Conservation (phyloP, 805 yeast genomes). For the Candida morakotiae region DNA sequence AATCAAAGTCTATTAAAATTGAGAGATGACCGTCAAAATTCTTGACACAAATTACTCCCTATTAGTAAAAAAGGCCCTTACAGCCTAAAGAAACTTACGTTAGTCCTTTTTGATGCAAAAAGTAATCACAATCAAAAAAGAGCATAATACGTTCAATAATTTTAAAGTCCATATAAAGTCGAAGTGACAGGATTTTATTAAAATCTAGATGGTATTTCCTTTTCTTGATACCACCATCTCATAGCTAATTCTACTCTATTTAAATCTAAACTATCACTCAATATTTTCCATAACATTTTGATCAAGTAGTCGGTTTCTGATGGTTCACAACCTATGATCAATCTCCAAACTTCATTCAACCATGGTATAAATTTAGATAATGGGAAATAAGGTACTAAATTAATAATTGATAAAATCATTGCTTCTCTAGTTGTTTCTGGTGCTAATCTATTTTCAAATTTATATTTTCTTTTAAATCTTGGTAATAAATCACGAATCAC, state of each 20-base stretch:
- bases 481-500: constrained; percentile 5
- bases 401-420: constrained; percentile 42
- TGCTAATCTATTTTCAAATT: constrained; percentile 19
- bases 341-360: constrained; percentile 42
- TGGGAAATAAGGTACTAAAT: constrained; percentile 51
- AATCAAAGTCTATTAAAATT: too few species aligned
- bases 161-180: too few species aligned
- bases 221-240: constrained; percentile 58
- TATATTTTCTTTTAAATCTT: constrained; percentile 10
- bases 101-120: too few species aligned
- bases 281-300: constrained; percentile 46
- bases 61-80: too few species aligned
- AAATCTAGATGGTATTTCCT: constrained; percentile 7
- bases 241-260: constrained; percentile 53
- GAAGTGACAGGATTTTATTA: too few species aligned
- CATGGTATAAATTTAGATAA: constrained; percentile 38
- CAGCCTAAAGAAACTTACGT: too few species aligned
- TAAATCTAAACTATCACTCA: constrained; percentile 56
- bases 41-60: too few species aligned
- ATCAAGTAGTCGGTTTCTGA: constrained; percentile 38
- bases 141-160: too few species aligned
- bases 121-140: too few species aligned
- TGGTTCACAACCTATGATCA: constrained; percentile 27
- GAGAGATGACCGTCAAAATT: too few species aligned
- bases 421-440: constrained; percentile 49